Evolutionary conservation across 2,329 filamentous ascomycete species (phyloP).

Genomic region (Venturia nashicola): DNA sequence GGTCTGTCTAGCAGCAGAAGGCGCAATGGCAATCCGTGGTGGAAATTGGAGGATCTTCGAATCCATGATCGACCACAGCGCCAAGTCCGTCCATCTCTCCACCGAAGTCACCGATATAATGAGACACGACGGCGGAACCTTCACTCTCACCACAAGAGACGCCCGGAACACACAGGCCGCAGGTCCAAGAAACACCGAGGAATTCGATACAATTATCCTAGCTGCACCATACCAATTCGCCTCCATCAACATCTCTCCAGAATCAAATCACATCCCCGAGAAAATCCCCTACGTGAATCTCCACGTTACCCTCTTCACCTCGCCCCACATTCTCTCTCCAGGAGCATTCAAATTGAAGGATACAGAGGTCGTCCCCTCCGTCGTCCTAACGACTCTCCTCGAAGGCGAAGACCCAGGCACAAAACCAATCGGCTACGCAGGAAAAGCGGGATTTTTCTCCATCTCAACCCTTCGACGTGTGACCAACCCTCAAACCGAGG

Average conservation of each 20-base stretch:
- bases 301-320: slow-evolving; percentile 82
- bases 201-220: slow-evolving; percentile 70
- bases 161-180: neutral
- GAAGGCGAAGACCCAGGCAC: slow-evolving; percentile 38
- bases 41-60: slow-evolving; percentile 95
- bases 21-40: slow-evolving; percentile 64
- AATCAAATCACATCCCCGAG: slow-evolving; percentile 47
- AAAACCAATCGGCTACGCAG: slow-evolving; percentile 41
- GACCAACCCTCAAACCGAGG: slow-evolving; percentile 39
- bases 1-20: slow-evolving; percentile 83
- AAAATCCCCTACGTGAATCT: slow-evolving; percentile 74
- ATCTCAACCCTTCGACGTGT: slow-evolving; percentile 60
- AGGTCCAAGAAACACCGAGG: slow-evolving; percentile 8
- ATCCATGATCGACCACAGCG: slow-evolving; percentile 58
- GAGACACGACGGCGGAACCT: slow-evolving; percentile 22
- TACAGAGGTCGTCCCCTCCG: slow-evolving; percentile 51
- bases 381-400: slow-evolving; percentile 72
- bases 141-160: slow-evolving; percentile 30
- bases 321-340: slow-evolving; percentile 58
- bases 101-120: slow-evolving; percentile 53
- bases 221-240: slow-evolving; percentile 77
- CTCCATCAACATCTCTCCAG: slow-evolving; percentile 42
- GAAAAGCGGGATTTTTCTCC: slow-evolving; percentile 71
- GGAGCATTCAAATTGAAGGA: slow-evolving; percentile 57
- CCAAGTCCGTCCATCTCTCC: slow-evolving; percentile 50